phyloP scores from a whole-genome alignment of 441 rosid genomes.

The Macaranga tanarius region DNA sequence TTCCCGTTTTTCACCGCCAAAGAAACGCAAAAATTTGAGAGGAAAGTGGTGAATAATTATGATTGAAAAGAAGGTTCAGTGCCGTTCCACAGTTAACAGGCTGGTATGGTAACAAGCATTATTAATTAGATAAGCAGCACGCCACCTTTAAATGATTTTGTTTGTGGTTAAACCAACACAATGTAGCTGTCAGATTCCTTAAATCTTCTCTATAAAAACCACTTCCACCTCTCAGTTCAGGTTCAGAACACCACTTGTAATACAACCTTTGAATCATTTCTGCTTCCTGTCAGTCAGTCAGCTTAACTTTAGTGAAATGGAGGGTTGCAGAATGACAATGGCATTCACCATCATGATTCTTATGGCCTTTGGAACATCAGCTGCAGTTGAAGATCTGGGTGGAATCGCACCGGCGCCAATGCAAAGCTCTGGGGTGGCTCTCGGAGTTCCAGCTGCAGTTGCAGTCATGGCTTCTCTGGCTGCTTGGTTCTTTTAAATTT shows the following conservation, averaged over 20 bases:
- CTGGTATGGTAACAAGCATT: conserved; percentile 14
- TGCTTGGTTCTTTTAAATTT: conserved; percentile 34
- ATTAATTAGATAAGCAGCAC: conserved; percentile 15
- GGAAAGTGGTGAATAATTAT: background rate
- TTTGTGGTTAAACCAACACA: conserved; percentile 32
- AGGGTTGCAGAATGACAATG: conserved; percentile 27
- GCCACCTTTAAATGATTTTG: conserved; percentile 28
- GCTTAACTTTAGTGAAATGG: conserved; percentile 23
- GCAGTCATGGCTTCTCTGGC: conserved; percentile 27
- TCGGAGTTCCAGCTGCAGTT: conserved; percentile 28
- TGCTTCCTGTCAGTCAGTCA: background rate
- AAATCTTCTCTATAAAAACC: conserved; percentile 11
- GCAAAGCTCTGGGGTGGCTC: conserved; percentile 30
- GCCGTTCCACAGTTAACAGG: conserved; percentile 20
- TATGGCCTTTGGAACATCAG: conserved; percentile 17
- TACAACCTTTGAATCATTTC: background rate
- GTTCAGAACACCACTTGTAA: background rate
- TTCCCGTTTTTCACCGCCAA: background rate
- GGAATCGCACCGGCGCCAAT: conserved; percentile 35
- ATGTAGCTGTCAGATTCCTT: conserved; percentile 26
- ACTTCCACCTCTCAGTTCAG: background rate
- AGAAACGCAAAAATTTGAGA: background rate
- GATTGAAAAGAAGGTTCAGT: background rate
- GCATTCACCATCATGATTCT: conserved; percentile 31
- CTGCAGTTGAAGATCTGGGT: conserved; percentile 27